These are phyloP conservation scores for Daldinia sp. DNA, from an alignment of 2,329 filamentous ascomycete species.

Conservation along the genomic window DNA sequence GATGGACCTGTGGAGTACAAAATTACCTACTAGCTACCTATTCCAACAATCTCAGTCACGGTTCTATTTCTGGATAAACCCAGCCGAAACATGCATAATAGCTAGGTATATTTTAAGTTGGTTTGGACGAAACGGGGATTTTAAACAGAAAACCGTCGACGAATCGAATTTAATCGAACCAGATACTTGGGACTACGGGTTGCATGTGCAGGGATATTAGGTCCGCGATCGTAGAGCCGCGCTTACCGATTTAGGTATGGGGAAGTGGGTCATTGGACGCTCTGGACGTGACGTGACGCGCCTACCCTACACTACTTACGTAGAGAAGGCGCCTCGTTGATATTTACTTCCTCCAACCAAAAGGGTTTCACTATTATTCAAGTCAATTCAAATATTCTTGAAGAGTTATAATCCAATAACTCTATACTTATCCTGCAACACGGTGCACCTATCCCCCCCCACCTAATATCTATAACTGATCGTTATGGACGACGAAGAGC, in stretches of 20 bases:
- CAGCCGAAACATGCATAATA: neutral
- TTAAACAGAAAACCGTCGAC: neutral
- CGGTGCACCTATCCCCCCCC: neutral
- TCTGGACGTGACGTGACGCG: conserved; percentile 17
- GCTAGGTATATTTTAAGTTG: neutral
- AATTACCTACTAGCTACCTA: neutral
- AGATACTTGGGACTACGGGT: conserved; percentile 11
- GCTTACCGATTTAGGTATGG: conserved; percentile 8
- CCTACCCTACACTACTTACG: conserved; percentile 1
- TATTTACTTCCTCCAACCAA: neutral
- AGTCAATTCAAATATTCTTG: neutral
- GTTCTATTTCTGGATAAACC: neutral
- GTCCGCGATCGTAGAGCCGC: conserved; percentile 5
- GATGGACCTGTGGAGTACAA: neutral
- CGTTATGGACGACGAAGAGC: conserved; percentile 49
- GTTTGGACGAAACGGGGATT: neutral
- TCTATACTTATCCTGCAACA: neutral
- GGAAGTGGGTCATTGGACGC: conserved; percentile 17
- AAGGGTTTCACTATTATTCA: neutral
- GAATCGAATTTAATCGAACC: conserved; percentile 18
- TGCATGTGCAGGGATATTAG: conserved; percentile 1
- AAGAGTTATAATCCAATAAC: neutral
- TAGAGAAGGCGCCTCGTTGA: conserved; percentile 2
- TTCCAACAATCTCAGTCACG: neutral
- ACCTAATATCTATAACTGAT: neutral